Evolutionary conservation across 495 filamentous ascomycete genomes (phyloP).

Genomic region (Aspergillus bridgeri): DNA sequence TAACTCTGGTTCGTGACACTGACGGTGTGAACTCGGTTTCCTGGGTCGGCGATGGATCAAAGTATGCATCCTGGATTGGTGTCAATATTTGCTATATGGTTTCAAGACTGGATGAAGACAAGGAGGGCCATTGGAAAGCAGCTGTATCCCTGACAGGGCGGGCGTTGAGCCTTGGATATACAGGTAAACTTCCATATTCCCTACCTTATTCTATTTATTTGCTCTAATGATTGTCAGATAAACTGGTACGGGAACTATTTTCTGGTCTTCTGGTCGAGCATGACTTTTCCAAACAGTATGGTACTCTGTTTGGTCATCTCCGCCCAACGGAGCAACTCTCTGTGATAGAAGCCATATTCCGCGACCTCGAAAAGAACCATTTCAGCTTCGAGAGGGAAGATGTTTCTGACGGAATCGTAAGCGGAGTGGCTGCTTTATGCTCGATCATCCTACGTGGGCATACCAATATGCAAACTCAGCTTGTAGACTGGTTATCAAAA

Average conservation of each 20-base stretch:
- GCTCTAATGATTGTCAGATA: slow-evolving; percentile 46
- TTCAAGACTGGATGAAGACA: slow-evolving; percentile 27
- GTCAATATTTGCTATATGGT: slow-evolving; percentile 56
- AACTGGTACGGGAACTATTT: slow-evolving; percentile 50
- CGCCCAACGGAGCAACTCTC: slow-evolving; percentile 56
- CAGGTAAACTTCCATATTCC: slow-evolving; percentile 47
- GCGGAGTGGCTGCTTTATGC: slow-evolving; percentile 43
- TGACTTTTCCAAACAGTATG: slow-evolving; percentile 28
- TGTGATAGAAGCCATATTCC: slow-evolving; percentile 55
- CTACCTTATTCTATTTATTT: neutral
- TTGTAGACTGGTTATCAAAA: slow-evolving; percentile 65
- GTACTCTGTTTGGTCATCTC: slow-evolving; percentile 44
- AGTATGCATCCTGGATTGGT: slow-evolving; percentile 77
- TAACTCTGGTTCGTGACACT: slow-evolving; percentile 44
- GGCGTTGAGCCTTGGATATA: slow-evolving; percentile 68
- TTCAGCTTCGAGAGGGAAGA: slow-evolving; percentile 27
- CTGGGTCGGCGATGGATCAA: slow-evolving; percentile 66
- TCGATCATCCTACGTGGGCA: slow-evolving; percentile 31
- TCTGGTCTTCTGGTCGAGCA: slow-evolving; percentile 38
- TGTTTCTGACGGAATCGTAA: slow-evolving; percentile 17
- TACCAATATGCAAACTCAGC: slow-evolving; percentile 41
- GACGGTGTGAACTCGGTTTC: slow-evolving; percentile 23
- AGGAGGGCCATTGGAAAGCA: slow-evolving; percentile 49
- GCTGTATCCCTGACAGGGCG: slow-evolving; percentile 61
- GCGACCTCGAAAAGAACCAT: slow-evolving; percentile 54